Conservation (phyloP, 345 rosid genomes). For the Cochlearia excelsa region DNA sequence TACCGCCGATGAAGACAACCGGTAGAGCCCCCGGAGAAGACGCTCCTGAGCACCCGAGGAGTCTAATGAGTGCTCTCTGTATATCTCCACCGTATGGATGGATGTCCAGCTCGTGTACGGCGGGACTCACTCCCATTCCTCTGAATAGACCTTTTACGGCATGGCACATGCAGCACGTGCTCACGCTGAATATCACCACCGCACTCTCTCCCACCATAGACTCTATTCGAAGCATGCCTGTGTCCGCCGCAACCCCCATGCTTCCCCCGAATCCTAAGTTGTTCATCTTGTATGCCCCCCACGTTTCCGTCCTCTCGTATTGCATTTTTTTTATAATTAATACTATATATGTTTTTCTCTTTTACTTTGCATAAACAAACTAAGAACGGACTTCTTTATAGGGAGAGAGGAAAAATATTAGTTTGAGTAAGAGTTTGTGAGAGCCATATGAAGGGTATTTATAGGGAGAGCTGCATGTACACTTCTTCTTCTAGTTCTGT, state of each 20-base stretch:
- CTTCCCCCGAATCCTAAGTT: slow-evolving; percentile 21
- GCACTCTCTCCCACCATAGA: slow-evolving; percentile 76
- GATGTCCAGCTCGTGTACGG: slow-evolving; percentile 81
- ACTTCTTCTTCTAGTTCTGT: neutral
- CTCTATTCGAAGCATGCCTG: slow-evolving; percentile 52
- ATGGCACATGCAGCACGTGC: slow-evolving; percentile 98
- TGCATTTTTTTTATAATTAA: slow-evolving; percentile 39
- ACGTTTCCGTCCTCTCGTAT: slow-evolving; percentile 42
- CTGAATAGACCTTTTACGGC: slow-evolving; percentile 77
- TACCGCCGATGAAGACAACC: slow-evolving; percentile 90
- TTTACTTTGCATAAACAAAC: neutral
- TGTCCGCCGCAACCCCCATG: slow-evolving; percentile 31
- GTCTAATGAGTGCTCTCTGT: slow-evolving; percentile 59
- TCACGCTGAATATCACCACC: slow-evolving; percentile 85
- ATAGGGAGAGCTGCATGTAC: slow-evolving; percentile 35
- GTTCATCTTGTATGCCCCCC: slow-evolving; percentile 50
- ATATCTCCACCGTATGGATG: slow-evolving; percentile 71
- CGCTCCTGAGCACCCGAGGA: slow-evolving; percentile 47
- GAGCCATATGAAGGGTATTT: slow-evolving; percentile 39
- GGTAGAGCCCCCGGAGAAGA: slow-evolving; percentile 61
- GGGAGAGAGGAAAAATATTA: slow-evolving; percentile 21
- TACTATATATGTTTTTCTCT: too few species aligned
- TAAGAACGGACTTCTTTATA: neutral
- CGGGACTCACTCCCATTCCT: slow-evolving; percentile 92
- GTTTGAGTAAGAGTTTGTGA: slow-evolving; percentile 22